These are phyloP conservation scores for Gossypium raimondii DNA, from an alignment of 345 rosid genomes.

Conservation along the genomic window DNA sequence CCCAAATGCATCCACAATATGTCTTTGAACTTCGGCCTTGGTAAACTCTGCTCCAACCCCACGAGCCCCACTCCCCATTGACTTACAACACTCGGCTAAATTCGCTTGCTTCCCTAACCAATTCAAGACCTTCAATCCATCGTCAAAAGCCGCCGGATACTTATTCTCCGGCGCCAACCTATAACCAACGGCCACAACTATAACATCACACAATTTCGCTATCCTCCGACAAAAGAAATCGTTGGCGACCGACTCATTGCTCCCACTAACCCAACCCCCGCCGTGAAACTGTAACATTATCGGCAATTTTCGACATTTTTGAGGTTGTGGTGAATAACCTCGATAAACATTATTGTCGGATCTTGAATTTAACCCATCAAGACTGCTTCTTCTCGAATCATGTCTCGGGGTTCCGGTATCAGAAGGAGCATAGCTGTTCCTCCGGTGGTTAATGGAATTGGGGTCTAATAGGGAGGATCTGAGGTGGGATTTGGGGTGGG, in stretches of 20 bases:
- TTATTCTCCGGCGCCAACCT: slow-evolving; percentile 86
- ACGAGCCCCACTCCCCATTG: slow-evolving; percentile 46
- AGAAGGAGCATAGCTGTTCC: slow-evolving; percentile 50
- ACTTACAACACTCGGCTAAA: slow-evolving; percentile 77
- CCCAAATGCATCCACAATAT: slow-evolving; percentile 76
- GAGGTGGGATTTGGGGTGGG: slow-evolving; percentile 25
- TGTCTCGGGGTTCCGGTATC: slow-evolving; percentile 17
- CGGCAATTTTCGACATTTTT: slow-evolving; percentile 50
- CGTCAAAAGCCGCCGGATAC: slow-evolving; percentile 83
- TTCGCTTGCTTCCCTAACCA: slow-evolving; percentile 95
- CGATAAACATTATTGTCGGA: slow-evolving; percentile 45
- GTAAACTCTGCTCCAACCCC: slow-evolving; percentile 49
- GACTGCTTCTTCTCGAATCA: slow-evolving; percentile 49
- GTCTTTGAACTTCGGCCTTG: slow-evolving; percentile 55
- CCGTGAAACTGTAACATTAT: slow-evolving; percentile 90
- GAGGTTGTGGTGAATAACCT: slow-evolving; percentile 60
- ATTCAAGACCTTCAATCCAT: slow-evolving; percentile 70
- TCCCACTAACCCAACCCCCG: slow-evolving; percentile 95
- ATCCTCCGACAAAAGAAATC: slow-evolving; percentile 77
- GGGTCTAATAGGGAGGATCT: slow-evolving; percentile 22
- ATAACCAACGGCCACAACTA: slow-evolving; percentile 84
- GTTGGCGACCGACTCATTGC: slow-evolving; percentile 84
- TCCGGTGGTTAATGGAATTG: slow-evolving; percentile 15
- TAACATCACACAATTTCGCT: slow-evolving; percentile 74
- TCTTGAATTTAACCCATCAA: slow-evolving; percentile 36